A percentile compares a stretch with the other conserved stretches of the same genome.
phyloP scores from a whole-genome alignment of 106 monocot species.

The Acorus calamus region DNA sequence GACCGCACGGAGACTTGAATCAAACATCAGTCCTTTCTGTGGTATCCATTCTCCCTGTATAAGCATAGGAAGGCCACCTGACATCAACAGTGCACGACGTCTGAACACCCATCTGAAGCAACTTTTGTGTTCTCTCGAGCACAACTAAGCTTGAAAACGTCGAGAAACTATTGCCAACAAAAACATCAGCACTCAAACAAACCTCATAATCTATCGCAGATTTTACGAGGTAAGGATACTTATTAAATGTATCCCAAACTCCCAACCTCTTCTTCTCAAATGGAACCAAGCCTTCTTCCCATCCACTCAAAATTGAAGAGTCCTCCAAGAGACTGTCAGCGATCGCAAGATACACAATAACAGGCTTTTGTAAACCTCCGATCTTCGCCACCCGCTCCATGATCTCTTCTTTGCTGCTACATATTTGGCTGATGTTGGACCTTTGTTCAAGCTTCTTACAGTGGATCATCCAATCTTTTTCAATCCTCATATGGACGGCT shows the following conservation, averaged over 20 bases:
- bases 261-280: constrained; percentile 75
- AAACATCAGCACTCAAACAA: constrained; percentile 68
- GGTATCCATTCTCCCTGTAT: constrained; percentile 53
- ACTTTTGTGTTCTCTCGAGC: constrained; percentile 55
- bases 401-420: constrained; percentile 85
- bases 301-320: constrained; percentile 56
- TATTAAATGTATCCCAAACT: constrained; percentile 62
- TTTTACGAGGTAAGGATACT: constrained; percentile 70
- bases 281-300: constrained; percentile 70
- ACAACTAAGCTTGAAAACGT: constrained; percentile 89
- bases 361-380: constrained; percentile 23
- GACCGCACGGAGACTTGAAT: constrained; percentile 46
- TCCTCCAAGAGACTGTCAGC: constrained; percentile 86
- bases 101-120: constrained; percentile 29
- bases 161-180: constrained; percentile 92
- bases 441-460: constrained; percentile 83
- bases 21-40: constrained; percentile 74
- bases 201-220: constrained; percentile 94
- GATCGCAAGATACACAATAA: constrained; percentile 73
- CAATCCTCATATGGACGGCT: constrained; percentile 94
- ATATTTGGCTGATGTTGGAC: constrained; percentile 53
- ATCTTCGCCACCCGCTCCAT: constrained; percentile 46
- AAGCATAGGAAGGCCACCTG: constrained; percentile 61
- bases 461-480: constrained; percentile 99
- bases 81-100: constrained; percentile 22